Conservation (phyloP, 169 alveolate genomes). For the Cryptosporidium canis region DNA sequence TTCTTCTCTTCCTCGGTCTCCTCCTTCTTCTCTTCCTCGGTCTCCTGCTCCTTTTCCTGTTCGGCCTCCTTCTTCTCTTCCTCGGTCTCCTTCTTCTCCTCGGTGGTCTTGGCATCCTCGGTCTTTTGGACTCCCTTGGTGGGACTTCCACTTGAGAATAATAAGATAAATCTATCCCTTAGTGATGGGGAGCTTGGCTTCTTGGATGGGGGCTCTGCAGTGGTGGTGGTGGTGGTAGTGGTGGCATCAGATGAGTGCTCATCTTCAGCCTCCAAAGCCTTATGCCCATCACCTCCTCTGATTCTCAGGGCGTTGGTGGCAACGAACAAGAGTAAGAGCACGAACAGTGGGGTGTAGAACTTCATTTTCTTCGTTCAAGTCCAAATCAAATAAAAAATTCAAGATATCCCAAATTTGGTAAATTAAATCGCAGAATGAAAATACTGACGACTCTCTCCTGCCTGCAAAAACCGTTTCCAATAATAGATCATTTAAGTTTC, state of each 20-base stretch:
- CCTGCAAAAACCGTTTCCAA: not conserved
- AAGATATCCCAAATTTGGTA: not conserved
- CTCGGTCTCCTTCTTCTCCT: no score
- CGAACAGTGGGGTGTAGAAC: not conserved
- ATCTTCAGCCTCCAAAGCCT: not conserved
- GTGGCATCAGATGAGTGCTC: not conserved
- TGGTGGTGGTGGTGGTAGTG: not conserved
- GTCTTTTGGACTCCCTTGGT: no score
- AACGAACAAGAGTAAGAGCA: not conserved
- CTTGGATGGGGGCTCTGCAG: not conserved
- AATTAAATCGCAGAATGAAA: not conserved
- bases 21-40: not conserved
- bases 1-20: not conserved
- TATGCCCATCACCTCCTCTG: not conserved
- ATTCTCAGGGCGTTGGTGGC: conserved; percentile 44
- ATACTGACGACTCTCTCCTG: not conserved
- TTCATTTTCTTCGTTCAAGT: not conserved
- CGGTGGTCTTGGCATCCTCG: no score
- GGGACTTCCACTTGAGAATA: not conserved
- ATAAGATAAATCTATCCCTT: not conserved
- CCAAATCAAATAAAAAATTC: not conserved
- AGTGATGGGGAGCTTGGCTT: not conserved
- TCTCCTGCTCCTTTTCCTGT: not conserved
- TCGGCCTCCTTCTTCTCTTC: no score
- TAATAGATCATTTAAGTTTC: conserved; percentile 4